Conservation (phyloP, 2,329 filamentous ascomycete species). For the Hypomyces perniciosus region DNA sequence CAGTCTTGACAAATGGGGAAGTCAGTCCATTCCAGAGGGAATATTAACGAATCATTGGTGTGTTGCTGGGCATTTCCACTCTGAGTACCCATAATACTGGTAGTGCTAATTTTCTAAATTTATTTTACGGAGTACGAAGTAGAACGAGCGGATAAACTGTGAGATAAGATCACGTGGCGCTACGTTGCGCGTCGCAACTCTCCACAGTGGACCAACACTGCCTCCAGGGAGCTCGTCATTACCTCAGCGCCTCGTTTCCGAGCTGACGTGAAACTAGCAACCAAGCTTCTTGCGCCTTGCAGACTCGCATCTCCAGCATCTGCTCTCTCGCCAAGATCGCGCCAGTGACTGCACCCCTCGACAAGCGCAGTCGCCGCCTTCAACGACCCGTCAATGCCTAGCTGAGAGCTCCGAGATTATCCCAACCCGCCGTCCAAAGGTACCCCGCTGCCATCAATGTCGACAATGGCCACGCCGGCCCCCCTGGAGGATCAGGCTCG, state of each 20-base stretch:
- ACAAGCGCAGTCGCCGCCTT: conserved; percentile 15
- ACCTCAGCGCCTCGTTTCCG: conserved; percentile 5
- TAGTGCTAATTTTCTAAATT: too few relatives aligned
- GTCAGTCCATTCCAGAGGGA: too few relatives aligned
- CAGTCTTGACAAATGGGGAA: too few relatives aligned
- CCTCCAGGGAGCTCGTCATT: conserved; percentile 5
- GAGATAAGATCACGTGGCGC: conserved; percentile 13
- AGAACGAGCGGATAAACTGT: background rate
- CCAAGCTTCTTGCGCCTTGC: conserved; percentile 10
- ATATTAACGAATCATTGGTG: too few relatives aligned
- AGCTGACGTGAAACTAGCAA: conserved; percentile 9
- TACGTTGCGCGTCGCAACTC: conserved; percentile 13
- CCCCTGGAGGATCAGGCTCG: conserved; percentile 77
- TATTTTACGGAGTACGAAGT: too few relatives aligned
- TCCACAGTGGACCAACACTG: background rate
- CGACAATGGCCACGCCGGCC: conserved; percentile 47
- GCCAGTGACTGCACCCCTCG: background rate
- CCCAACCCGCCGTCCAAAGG: conserved; percentile 19
- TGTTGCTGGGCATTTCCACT: too few relatives aligned
- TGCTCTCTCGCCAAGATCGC: background rate
- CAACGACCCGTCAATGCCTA: conserved; percentile 18
- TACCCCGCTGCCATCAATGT: conserved; percentile 25
- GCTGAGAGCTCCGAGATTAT: conserved; percentile 16
- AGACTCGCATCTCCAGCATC: conserved; percentile 2
- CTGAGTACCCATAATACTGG: too few relatives aligned